Base-by-base conservation (phyloP, 1,139 yeast genomes). In the Pichia sp. region DNA sequence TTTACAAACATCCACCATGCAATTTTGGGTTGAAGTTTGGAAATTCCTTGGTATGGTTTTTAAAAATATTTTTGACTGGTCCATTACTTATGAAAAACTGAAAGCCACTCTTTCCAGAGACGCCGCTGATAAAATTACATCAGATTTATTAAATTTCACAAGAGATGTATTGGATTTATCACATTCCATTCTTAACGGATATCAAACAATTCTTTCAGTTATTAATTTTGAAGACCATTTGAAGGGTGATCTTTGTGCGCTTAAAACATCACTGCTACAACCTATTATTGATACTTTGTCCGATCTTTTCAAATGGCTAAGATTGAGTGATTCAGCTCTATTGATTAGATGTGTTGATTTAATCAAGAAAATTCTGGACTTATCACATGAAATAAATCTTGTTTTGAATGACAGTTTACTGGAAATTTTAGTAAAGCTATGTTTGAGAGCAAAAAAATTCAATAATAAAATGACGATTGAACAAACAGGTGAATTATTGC, bases 141-240 rank as follows among this genome's bases (percentile, higher is more conserved):
- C 43, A 3, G 52, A 53, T 36, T 44, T 60, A 28, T 39, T 57
- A 27, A 60, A 60, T 50, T 88, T 87, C 54, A 85, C 96, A 23
- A 77, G 95, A 60, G 96, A 88, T 60, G 81, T 87, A 0, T 69
- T 88, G 44, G 97, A 90, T 53, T 70, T 85, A 42, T 82, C 95
- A 53, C 81, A 81, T 52, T 65, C 72, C 2, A 65, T 90, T 37
- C 63, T 90, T 26, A 81, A 76, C 47, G 78, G 90, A 3, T 84
- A 76, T 56, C 69, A 84, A 47, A 65, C 75, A 9, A 66, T 86
- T 39, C 72, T 68, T 7, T 72, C 66, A 37, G 58, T 66, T 29
- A 54, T 71, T 5, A 66, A 66, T 11, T 52, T 44, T 2, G 55
- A 49, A 5, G 46, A 49, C 10, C 41, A 56, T 28, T 38, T 43